Percentiles rank a stretch among this genome's conserved stretches.
Evolutionary conservation across 805 yeast species (phyloP).

Genomic region (Tetrapisispora pingtungensis): DNA sequence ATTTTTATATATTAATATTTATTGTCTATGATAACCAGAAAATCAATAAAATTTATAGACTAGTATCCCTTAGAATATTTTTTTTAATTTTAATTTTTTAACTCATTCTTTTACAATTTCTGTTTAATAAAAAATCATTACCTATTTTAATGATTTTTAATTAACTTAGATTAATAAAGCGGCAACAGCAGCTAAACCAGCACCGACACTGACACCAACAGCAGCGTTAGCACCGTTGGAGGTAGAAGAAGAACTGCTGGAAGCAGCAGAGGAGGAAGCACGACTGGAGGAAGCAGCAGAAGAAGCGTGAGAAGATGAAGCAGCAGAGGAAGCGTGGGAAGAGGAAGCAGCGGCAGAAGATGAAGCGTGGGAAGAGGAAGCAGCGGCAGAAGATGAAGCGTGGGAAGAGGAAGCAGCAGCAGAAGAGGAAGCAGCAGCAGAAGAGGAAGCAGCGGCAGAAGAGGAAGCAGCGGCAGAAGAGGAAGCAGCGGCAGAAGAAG

Average conservation of each 20-base stretch:
- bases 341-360: not conserved
- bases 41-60: too few relatives aligned
- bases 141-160: not conserved
- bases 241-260: not conserved
- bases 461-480: constrained; percentile 2
- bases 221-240: constrained; percentile 1
- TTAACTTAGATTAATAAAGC: constrained; percentile 2
- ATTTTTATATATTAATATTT: too few relatives aligned
- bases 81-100: too few relatives aligned
- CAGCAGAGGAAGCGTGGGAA: not conserved
- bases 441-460: constrained; percentile 3
- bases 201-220: constrained; percentile 2
- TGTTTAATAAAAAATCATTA: too few relatives aligned
- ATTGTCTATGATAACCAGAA: too few relatives aligned
- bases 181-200: constrained; percentile 4
- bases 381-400: not conserved
- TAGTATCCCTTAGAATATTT: too few relatives aligned
- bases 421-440: constrained; percentile 2
- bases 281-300: not conserved
- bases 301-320: not conserved
- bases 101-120: too few relatives aligned
- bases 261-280: not conserved
- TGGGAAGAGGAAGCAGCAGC: not conserved
- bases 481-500: constrained; percentile 5
- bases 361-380: constrained; percentile 1